Percentiles rank a stretch among this genome's conserved stretches.
phyloP scores from a whole-genome alignment of 352 stramenopile species.

The Phytophthora pinifolia region DNA sequence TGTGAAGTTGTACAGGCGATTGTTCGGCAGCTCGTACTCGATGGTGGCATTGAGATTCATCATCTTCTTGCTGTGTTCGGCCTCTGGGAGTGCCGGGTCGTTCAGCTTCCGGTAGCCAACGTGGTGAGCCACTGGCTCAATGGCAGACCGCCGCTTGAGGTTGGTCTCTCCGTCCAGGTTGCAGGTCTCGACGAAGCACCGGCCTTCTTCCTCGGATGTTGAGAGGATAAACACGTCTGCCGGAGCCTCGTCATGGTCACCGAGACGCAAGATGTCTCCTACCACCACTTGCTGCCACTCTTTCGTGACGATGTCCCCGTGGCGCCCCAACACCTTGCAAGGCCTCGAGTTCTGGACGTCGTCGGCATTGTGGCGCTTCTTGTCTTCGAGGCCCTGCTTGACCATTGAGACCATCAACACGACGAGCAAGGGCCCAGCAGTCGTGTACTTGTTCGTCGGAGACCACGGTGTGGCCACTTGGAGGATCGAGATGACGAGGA shows the following conservation, averaged over 20 bases:
- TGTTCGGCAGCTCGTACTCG: slow-evolving; percentile 84
- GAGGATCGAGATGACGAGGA: slow-evolving; percentile 92
- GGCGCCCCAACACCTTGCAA: slow-evolving; percentile 43
- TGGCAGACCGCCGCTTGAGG: slow-evolving; percentile 79
- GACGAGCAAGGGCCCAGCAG: slow-evolving; percentile 62
- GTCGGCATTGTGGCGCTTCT: slow-evolving; percentile 74
- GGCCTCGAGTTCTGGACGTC: slow-evolving; percentile 57
- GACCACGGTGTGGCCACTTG: slow-evolving; percentile 80
- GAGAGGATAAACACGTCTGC: slow-evolving; percentile 74
- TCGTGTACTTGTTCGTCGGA: slow-evolving; percentile 80
- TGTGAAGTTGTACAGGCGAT: slow-evolving; percentile 71
- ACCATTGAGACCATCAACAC: slow-evolving; percentile 79
- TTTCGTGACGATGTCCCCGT: slow-evolving; percentile 46
- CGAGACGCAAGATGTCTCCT: slow-evolving; percentile 59
- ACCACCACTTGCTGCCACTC: slow-evolving; percentile 80
- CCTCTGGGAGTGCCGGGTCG: slow-evolving; percentile 41
- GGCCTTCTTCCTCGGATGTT: slow-evolving; percentile 71
- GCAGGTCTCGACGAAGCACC: slow-evolving; percentile 92
- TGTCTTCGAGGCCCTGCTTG: slow-evolving; percentile 81
- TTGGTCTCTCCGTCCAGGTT: slow-evolving; percentile 95
- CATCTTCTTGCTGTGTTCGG: slow-evolving; percentile 39
- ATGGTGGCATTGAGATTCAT: slow-evolving; percentile 43
- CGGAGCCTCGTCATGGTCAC: slow-evolving; percentile 57
- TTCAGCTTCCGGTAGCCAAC: slow-evolving; percentile 65
- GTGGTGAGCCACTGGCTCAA: slow-evolving; percentile 54